Evolutionary conservation across 2,329 filamentous ascomycete species (phyloP).

Genomic region (Colletotrichum cereale): DNA sequence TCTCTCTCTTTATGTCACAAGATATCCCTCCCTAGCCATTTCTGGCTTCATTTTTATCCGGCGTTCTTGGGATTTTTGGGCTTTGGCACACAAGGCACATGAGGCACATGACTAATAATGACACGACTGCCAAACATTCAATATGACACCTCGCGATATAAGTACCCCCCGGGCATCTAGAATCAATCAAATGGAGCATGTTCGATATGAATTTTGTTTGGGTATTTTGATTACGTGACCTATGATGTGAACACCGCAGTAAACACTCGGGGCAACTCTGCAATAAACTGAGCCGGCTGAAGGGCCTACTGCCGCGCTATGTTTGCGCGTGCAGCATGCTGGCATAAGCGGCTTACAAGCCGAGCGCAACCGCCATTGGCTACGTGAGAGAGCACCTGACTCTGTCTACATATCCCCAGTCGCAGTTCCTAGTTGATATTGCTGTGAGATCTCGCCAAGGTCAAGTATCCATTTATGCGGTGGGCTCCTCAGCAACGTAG

Average conservation of each 20-base stretch:
- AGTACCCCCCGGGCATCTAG: constrained; percentile 33
- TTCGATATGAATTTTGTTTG: constrained; percentile 17
- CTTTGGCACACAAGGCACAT: neutral
- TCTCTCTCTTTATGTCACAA: too few species aligned
- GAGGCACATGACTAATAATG: neutral
- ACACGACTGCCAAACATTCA: constrained; percentile 13
- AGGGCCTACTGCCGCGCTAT: neutral
- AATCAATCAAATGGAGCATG: constrained; percentile 11
- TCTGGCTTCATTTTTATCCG: constrained; percentile 5
- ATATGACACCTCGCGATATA: constrained; percentile 19
- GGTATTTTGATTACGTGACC: constrained; percentile 36
- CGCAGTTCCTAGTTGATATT: constrained; percentile 1
- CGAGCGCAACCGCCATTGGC: constrained; percentile 8
- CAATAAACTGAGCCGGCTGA: neutral
- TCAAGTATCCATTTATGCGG: constrained; percentile 45
- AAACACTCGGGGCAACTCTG: neutral
- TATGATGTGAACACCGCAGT: constrained; percentile 1
- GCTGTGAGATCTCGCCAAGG: neutral
- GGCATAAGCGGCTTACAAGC: constrained; percentile 14
- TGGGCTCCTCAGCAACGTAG: constrained; percentile 92
- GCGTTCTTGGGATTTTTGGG: constrained; percentile 14
- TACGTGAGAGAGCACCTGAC: neutral
- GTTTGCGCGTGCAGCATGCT: neutral
- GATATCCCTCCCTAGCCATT: constrained; percentile 16
- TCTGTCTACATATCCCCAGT: neutral